Evolutionary conservation across 1,139 yeast genomes (phyloP).

Genomic region (Kurtzmaniella quercitrusa): DNA sequence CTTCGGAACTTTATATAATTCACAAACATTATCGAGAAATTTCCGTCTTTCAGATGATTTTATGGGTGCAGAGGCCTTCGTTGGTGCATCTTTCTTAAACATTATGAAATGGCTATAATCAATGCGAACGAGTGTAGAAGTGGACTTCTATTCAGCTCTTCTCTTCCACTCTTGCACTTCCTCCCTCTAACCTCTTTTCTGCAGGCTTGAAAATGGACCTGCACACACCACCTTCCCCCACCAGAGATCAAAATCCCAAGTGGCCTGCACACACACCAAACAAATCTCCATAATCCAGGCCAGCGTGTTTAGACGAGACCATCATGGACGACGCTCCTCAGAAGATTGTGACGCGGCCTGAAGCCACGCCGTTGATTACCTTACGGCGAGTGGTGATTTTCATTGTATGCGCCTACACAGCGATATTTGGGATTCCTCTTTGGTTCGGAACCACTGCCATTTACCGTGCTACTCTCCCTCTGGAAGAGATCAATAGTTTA

Average conservation of each 20-base stretch:
- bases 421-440: constrained; percentile 63
- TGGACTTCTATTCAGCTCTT: neutral
- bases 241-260: neutral
- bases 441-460: constrained; percentile 71
- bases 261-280: neutral
- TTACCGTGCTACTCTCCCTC: constrained; percentile 72
- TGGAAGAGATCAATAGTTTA: constrained; percentile 39
- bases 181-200: neutral
- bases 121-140: neutral
- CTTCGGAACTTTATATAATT: constrained; percentile 43
- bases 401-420: constrained; percentile 33
- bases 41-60: constrained; percentile 79
- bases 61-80: constrained; percentile 73
- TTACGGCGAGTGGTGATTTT: constrained; percentile 14
- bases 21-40: constrained; percentile 46
- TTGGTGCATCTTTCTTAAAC: constrained; percentile 63
- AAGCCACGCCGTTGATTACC: constrained; percentile 2
- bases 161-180: neutral
- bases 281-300: no score
- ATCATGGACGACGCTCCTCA: neutral
- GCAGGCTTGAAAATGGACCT: no score
- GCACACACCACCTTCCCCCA: neutral
- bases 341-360: constrained; percentile 4
- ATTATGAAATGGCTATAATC: constrained; percentile 20
- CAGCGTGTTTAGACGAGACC: neutral